Conservation (phyloP, 1,139 yeast species). For the Yarrowia galli region DNA sequence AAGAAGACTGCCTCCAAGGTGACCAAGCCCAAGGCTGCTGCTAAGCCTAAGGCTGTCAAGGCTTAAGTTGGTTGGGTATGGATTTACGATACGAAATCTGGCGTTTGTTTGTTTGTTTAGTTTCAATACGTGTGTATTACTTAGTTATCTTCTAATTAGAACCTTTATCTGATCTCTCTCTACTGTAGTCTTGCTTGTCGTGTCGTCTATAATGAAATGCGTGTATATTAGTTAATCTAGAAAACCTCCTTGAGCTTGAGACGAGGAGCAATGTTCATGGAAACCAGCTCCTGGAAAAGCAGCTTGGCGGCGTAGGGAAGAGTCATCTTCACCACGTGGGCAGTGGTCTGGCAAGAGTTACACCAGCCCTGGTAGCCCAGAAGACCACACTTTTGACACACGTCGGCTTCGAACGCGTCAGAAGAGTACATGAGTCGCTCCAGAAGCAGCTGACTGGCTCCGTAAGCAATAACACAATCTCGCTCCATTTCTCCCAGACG, state of each 20-base stretch:
- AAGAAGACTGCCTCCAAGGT: constrained; percentile 40
- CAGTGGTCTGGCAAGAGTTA: constrained; percentile 89
- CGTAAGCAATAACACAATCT: constrained; percentile 99
- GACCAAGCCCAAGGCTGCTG: constrained; percentile 38
- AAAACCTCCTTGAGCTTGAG: constrained; percentile 88
- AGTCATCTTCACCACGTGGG: constrained; percentile 87
- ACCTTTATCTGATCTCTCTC: constrained; percentile 5
- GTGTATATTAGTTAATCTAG: constrained; percentile 39
- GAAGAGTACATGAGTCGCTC: constrained; percentile 97
- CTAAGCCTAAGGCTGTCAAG: constrained; percentile 36
- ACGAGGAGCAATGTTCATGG: constrained; percentile 98
- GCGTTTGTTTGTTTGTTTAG: constrained; percentile 38
- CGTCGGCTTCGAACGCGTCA: constrained; percentile 96
- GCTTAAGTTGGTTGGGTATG: constrained; percentile 22
- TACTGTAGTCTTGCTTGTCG: constrained; percentile 7
- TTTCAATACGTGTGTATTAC: constrained; percentile 34
- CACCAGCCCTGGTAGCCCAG: constrained; percentile 99
- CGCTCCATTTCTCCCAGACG: constrained; percentile 99
- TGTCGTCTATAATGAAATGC: constrained; percentile 5
- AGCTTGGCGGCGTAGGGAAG: constrained; percentile 98
- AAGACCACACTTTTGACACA: constrained; percentile 94
- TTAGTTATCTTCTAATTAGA: constrained; percentile 24
- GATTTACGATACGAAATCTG: constrained; percentile 33
- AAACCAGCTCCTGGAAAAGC: constrained; percentile 91
- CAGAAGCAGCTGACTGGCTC: constrained; percentile 92